These are phyloP conservation scores for Cystobasidium sp. DNA, from an alignment of 1,284 basidiomycete genomes.

Conservation along the genomic window DNA sequence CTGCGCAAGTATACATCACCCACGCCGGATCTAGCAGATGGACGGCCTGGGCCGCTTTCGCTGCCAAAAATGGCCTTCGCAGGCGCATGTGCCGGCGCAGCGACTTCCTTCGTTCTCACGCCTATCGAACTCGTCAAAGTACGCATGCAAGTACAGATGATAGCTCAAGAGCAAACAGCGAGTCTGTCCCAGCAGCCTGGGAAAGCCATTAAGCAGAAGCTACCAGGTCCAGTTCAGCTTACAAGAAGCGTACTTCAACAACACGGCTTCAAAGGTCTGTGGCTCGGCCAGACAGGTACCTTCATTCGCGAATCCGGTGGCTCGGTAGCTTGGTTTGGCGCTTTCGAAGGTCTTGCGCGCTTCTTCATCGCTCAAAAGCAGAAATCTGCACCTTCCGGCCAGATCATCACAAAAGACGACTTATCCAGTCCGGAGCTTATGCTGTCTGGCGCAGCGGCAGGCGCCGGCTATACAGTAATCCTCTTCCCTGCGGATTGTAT, in stretches of 20 bases:
- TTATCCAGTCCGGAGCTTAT: conserved; percentile 80
- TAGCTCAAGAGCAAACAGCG: conserved; percentile 60
- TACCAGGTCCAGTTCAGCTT: conserved; percentile 70
- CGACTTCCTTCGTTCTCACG: conserved; percentile 82
- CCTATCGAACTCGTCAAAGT: conserved; percentile 92
- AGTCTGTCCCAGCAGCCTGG: conserved; percentile 51
- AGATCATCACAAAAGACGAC: conserved; percentile 61
- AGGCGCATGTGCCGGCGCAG: conserved; percentile 77
- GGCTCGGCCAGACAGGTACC: conserved; percentile 85
- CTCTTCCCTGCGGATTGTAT: conserved; percentile 92
- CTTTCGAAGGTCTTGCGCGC: conserved; percentile 72
- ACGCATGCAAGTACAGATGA: conserved; percentile 93
- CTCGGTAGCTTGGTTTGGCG: conserved; percentile 81
- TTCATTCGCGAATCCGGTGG: conserved; percentile 87
- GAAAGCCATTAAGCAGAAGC: conserved; percentile 50
- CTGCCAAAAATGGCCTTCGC: conserved; percentile 73
- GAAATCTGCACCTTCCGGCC: conserved; percentile 52
- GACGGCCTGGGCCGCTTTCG: conserved; percentile 58
- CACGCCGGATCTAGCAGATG: conserved; percentile 27
- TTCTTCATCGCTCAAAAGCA: conserved; percentile 62
- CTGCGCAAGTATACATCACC: conserved; percentile 59
- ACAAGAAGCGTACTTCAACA: conserved; percentile 68
- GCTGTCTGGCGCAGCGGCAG: conserved; percentile 80
- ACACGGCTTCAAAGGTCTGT: conserved; percentile 75
- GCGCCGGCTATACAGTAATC: conserved; percentile 81